A percentile compares a stretch with the other conserved stretches of the same genome.
Evolutionary conservation across 164 flowering plant species (phyloP).

Genomic region (Vitis amurensis): DNA sequence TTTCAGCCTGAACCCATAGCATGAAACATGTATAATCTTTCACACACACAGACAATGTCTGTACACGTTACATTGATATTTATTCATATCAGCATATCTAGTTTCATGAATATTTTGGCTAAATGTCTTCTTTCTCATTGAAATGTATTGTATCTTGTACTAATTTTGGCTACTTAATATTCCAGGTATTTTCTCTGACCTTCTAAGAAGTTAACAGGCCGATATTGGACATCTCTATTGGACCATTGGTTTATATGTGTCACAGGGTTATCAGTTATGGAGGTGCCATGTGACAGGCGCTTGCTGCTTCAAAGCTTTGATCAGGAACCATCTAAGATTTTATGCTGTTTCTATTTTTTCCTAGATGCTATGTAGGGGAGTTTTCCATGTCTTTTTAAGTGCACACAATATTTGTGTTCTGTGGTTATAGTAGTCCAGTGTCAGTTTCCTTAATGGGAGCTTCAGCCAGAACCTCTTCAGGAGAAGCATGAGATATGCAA

Average conservation of each 20-base stretch:
- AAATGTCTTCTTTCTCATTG: background rate
- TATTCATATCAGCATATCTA: background rate
- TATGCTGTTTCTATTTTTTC: constrained; percentile 8
- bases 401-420: too few relatives aligned
- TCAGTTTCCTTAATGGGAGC: too few relatives aligned
- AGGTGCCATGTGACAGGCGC: constrained; percentile 13
- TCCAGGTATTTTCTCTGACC: constrained; percentile 99
- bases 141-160: constrained; percentile 13
- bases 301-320: constrained; percentile 27
- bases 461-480: too few relatives aligned
- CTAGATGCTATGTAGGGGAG: too few relatives aligned
- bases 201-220: constrained; percentile 91
- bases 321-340: constrained; percentile 16
- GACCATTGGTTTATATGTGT: constrained; percentile 71
- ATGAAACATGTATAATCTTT: too few relatives aligned
- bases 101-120: constrained; percentile 5
- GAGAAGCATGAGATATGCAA: too few relatives aligned
- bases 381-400: too few relatives aligned
- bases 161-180: constrained; percentile 56
- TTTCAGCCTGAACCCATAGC: too few relatives aligned
- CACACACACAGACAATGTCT: background rate
- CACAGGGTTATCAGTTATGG: constrained; percentile 50
- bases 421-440: too few relatives aligned
- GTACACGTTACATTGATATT: background rate
- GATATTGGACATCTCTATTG: constrained; percentile 57